These are phyloP conservation scores for Inonotus hispidus DNA, from an alignment of 1,284 basidiomycete genomes.

Conservation along the genomic window DNA sequence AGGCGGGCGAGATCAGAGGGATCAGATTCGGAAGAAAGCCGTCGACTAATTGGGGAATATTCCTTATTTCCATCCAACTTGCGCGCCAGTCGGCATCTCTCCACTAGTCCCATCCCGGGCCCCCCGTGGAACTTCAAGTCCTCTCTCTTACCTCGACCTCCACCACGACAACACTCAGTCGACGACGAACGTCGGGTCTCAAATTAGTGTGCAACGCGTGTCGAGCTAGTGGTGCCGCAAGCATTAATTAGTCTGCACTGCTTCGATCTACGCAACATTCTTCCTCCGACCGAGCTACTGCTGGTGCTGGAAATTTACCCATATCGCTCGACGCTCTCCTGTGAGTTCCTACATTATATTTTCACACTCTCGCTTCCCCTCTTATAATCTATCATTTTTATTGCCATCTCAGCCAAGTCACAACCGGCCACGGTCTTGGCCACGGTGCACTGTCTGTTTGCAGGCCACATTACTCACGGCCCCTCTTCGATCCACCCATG, in stretches of 20 bases:
- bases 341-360: neutral
- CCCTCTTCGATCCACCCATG: slow-evolving; percentile 9
- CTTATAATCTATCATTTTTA: neutral
- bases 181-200: neutral
- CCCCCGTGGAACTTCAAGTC: neutral
- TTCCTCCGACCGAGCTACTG: neutral
- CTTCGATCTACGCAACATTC: neutral
- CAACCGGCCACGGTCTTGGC: neutral
- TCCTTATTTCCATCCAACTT: no score
- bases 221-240: neutral
- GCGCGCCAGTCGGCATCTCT: neutral
- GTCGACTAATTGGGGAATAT: neutral
- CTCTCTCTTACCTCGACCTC: neutral
- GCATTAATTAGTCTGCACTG: neutral
- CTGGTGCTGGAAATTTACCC: no score
- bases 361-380: neutral
- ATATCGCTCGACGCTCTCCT: no score
- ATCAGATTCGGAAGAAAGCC: neutral
- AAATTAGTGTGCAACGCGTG: neutral
- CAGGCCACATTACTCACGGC: neutral
- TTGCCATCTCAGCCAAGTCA: neutral
- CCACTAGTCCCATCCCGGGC: neutral
- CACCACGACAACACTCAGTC: neutral
- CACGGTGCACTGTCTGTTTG: neutral
- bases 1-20: neutral